phyloP scores from a whole-genome alignment of 2,329 filamentous ascomycete species.

The Aureobasidium pullulans region DNA sequence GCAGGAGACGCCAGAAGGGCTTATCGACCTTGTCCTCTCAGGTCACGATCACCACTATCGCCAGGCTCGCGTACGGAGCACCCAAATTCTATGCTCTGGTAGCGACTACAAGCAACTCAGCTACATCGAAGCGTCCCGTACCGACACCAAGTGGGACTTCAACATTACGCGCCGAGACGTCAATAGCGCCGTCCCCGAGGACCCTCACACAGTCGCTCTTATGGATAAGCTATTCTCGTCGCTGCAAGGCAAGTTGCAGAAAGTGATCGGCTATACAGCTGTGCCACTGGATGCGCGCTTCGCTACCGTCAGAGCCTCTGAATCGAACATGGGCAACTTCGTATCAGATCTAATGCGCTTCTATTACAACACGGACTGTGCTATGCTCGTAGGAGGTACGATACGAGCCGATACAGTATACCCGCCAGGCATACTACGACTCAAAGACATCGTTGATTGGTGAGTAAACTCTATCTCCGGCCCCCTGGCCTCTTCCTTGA shows the following conservation, averaged over 20 bases:
- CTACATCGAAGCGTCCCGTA: too few relatives aligned
- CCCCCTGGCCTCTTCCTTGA: too few relatives aligned
- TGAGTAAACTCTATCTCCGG: conserved; percentile 4
- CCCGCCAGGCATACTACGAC: conserved; percentile 64
- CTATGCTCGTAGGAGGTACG: conserved; percentile 77
- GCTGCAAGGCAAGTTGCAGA: conserved; percentile 69
- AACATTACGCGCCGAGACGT: too few relatives aligned
- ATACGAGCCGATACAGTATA: conserved; percentile 87
- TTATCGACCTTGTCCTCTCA: conserved; percentile 75
- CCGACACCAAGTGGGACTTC: too few relatives aligned
- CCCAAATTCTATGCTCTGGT: too few relatives aligned
- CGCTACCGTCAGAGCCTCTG: conserved; percentile 65
- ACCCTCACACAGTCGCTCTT: too few relatives aligned
- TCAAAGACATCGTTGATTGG: conserved; percentile 80
- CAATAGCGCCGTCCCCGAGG: too few relatives aligned
- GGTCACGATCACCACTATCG: conserved; percentile 87
- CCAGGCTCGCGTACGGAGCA: conserved; percentile 58
- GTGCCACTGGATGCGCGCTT: conserved; percentile 81
- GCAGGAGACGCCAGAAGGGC: conserved; percentile 51
- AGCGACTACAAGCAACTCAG: too few relatives aligned
- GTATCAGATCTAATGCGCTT: conserved; percentile 85
- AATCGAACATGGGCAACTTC: conserved; percentile 85
- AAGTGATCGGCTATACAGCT: conserved; percentile 75
- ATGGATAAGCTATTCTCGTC: conserved; percentile 61
- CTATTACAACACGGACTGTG: conserved; percentile 73